Base-by-base conservation (phyloP, 169 alveolate species). In the Pseudocohnilembus persalinus region DNA sequence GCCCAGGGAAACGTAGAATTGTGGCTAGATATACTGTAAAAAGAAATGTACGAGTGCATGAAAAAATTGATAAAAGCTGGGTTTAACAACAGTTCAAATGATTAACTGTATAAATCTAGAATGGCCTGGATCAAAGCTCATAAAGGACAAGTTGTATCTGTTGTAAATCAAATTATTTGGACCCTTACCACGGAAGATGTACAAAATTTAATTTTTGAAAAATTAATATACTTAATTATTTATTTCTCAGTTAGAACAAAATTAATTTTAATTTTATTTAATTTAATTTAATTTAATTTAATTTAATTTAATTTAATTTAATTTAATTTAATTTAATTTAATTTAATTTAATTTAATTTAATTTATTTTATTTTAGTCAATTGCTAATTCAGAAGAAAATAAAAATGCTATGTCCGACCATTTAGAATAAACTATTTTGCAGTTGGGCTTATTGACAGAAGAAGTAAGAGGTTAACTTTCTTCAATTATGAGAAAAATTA, bases 1-100 rank as follows among this genome's bases (percentile, higher is more conserved):
- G 97, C 98, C 0, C 93, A 97, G 75, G 97, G 97, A 27, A 89
- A 95, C 76, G 98, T 98, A 4, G 99, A 98, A 93, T 94, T 94
- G 82, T 98, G 99, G 99, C 93, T 98, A 82, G 84, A 91, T 64
- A 93, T 92, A 63, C 87, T 98, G 35, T 98, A 97, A 92, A 94
- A 91, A 63, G 94, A 93, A 86, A 97, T 97, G 98, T 89, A 87
- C 74, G 94, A 94, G 34, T 89, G 97, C 28, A 89, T 97, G 77
- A 91, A 93, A 75, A 96, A 89, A 82, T 92, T 92, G 34, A 92
- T 95, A 84, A 97, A 95, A 90, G 82, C 92, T 74, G 97, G 97
- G 74, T 82, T 88, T 34, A 63, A 87, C 49, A 96, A 93, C 68
- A 49, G 68, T 20, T 49, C 68, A 31, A 95, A 95, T 83, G 89